Evolutionary conservation across 2,329 filamentous ascomycete genomes (phyloP), one percentile per base, ranked within the genome.

Genomic region (Verticillium nubilum): DNA sequence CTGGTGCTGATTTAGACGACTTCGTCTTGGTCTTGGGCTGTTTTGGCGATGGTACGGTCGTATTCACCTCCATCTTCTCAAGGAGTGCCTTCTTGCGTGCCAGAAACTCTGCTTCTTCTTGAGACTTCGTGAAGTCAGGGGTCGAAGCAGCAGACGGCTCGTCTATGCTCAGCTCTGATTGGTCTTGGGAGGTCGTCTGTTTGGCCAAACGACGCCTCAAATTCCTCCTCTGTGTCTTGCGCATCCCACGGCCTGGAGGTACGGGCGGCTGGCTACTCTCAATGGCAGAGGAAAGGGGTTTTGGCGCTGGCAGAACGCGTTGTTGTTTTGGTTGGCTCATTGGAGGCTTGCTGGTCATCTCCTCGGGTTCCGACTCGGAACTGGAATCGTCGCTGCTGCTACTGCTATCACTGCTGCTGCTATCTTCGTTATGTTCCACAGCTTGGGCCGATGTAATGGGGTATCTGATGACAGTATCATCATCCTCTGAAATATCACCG

Each of bases 141-240:
- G 5, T 52, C n/a, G 42, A 50, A 23, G 42, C 42, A 19, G 42
- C 42, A 50, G 42, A 25, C 12, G 42, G 42, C n/a, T 50, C 42
- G 9, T 50, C 25, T 9, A 50, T 23, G 19, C 42, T 50, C 19
- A 50, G 19, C 28, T 29, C 52, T 26, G 27, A 23, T 26, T 54
- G 52, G 19, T 31, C 52, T 19, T 23, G 17, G 27, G 19, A 31
- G 17, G 28, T 33, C 28, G 13, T 25, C 59, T 66, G 47, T 58
- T 76, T 76, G 3, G 72, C 70, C 3, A 71, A 69, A 33, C 77
- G 77, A 52, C 82, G 75, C 28, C 83, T 74, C 9, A 76, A 76
- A 62, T 86, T 86, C 5, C 83, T 76, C 61, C 76, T 81, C 63
- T 79, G 78, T 0, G 83, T 85, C 33, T 66, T 72, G 0, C 70